phyloP scores from a whole-genome alignment of 192 early-diverging fungal species.

The Glomus cerebriforme region DNA sequence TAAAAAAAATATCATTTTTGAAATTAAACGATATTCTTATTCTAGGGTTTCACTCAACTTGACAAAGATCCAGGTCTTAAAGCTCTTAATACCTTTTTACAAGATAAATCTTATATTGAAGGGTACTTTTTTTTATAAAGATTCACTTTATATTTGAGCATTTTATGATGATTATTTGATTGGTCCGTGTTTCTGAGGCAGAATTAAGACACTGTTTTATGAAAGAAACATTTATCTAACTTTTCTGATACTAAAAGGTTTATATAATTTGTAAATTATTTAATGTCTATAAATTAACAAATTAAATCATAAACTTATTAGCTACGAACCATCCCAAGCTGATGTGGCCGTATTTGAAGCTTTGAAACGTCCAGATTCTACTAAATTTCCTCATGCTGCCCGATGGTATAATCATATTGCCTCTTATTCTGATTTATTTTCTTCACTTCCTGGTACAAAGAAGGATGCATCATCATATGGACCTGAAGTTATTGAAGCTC shows the following conservation, averaged over 20 bases:
- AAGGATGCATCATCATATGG: constrained; percentile 41
- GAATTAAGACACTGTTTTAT: constrained; percentile 25
- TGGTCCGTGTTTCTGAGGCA: constrained; percentile 36
- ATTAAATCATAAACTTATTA: constrained; percentile 34
- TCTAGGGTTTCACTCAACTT: constrained; percentile 29
- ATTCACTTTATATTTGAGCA: neutral
- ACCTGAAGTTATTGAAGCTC: constrained; percentile 58
- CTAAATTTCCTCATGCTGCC: constrained; percentile 81
- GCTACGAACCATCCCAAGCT: constrained; percentile 74
- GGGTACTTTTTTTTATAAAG: constrained; percentile 12
- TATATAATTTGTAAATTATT: neutral
- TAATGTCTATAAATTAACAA: neutral
- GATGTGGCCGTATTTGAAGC: constrained; percentile 88
- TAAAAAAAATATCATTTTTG: no score
- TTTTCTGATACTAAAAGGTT: constrained; percentile 15
- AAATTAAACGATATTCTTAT: neutral
- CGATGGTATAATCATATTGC: constrained; percentile 97
- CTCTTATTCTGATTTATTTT: constrained; percentile 33
- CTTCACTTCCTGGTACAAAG: neutral
- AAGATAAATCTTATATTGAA: constrained; percentile 32
- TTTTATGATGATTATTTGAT: constrained; percentile 27
- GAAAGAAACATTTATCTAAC: constrained; percentile 12
- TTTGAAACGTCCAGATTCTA: constrained; percentile 65
- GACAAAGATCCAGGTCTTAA: constrained; percentile 19
- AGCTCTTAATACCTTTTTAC: constrained; percentile 19